Evolutionary conservation across 1,139 yeast genomes (phyloP).

Genomic region (Geotrichum fermentans): DNA sequence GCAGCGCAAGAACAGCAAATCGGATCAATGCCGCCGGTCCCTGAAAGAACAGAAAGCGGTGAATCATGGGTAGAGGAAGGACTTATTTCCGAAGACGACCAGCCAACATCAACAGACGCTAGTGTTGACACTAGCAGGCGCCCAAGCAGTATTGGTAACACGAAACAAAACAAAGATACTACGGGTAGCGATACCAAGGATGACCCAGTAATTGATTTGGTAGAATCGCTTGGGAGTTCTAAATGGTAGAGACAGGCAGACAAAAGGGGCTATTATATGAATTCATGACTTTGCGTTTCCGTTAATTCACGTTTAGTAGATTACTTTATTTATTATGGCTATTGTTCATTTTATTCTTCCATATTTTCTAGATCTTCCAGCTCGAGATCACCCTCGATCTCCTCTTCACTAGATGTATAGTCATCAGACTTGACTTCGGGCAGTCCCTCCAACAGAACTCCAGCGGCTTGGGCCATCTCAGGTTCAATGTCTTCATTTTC

Average conservation of each 20-base stretch:
- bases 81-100: too few species aligned
- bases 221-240: not conserved
- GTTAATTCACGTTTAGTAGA: not conserved
- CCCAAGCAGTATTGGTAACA: too few species aligned
- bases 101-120: too few species aligned
- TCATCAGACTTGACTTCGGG: conserved; percentile 34
- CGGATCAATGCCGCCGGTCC: not conserved
- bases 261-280: not conserved
- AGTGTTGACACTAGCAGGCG: too few species aligned
- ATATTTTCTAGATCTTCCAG: conserved; percentile 23
- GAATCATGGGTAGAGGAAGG: too few species aligned
- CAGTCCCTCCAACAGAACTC: conserved; percentile 36
- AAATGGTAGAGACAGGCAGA: not conserved
- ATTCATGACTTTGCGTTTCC: conserved; percentile 2
- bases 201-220: not conserved
- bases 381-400: conserved; percentile 21
- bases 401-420: conserved; percentile 29
- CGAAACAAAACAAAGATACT: too few species aligned
- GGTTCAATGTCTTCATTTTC: conserved; percentile 30
- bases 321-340: too few species aligned
- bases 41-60: too few species aligned
- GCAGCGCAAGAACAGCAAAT: not conserved
- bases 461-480: conserved; percentile 31
- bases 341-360: conserved; percentile 16
- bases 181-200: too few species aligned